Evolutionary conservation across 2,329 filamentous ascomycete genomes (phyloP).

Genomic region (Xylaria digitata): DNA sequence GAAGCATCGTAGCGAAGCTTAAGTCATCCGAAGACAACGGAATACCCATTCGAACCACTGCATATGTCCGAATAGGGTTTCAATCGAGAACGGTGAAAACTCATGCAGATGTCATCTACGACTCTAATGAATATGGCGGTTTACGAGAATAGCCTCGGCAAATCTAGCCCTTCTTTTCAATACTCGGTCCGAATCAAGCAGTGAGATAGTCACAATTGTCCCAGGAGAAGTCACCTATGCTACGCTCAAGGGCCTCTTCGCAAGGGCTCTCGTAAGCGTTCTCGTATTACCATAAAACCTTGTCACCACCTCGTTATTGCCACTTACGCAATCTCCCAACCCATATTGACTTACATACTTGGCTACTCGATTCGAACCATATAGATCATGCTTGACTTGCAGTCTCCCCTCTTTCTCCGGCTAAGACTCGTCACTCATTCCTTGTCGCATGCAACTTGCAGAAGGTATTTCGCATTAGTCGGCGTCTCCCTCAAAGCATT

Average conservation of each 20-base stretch:
- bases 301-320: conserved; percentile 13
- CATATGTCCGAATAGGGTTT: conserved; percentile 21
- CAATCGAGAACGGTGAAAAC: neutral
- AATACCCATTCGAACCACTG: neutral
- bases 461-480: neutral
- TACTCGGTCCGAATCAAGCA: conserved; percentile 33
- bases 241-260: conserved; percentile 5
- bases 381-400: conserved; percentile 14
- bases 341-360: conserved; percentile 1
- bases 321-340: conserved; percentile 20
- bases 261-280: conserved; percentile 26
- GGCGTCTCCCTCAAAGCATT: neutral
- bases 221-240: neutral
- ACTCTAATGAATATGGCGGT: conserved; percentile 9
- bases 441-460: conserved; percentile 2
- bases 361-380: neutral
- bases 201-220: conserved; percentile 3
- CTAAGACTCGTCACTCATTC: neutral
- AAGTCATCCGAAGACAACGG: conserved; percentile 2
- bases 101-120: conserved; percentile 22
- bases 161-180: conserved; percentile 9
- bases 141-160: conserved; percentile 22
- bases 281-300: conserved; percentile 34
- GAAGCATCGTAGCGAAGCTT: conserved; percentile 9
- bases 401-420: neutral